Percentiles rank a stretch among this genome's conserved stretches.
Conservation (phyloP, 192 early-diverging fungal species). For the Geranomyces michiganensis region DNA sequence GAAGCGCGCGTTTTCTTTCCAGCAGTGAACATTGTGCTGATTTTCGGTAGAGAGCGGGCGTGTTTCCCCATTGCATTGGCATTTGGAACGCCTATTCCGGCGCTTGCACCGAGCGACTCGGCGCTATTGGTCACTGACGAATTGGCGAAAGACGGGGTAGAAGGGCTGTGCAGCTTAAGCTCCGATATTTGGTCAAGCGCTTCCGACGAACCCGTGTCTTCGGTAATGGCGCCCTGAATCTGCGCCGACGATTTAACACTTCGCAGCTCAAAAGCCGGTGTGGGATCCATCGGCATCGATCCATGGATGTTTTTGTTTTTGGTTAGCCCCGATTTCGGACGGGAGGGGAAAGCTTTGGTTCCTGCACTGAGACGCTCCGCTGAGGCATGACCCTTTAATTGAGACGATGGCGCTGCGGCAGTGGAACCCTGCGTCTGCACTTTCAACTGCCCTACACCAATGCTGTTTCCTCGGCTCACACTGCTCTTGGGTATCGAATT, state of each 20-base stretch:
- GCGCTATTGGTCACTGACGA: conserved; percentile 8
- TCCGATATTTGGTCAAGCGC: conserved; percentile 33
- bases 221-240: conserved; percentile 16
- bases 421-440: neutral
- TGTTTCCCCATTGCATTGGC: conserved; percentile 16
- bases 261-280: conserved; percentile 16
- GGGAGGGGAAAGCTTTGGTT: neutral
- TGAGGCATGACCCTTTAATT: neutral
- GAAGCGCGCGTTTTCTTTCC: conserved; percentile 22
- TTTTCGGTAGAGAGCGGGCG: conserved; percentile 34
- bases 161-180: conserved; percentile 15
- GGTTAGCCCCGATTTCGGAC: conserved; percentile 6
- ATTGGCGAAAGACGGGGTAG: neutral
- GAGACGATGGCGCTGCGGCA: neutral
- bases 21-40: conserved; percentile 30
- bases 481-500: neutral
- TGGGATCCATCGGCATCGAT: conserved; percentile 17
- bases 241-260: conserved; percentile 14
- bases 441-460: conserved; percentile 4
- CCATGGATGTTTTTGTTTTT: conserved; percentile 18
- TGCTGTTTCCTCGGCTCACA: neutral
- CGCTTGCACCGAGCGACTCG: conserved; percentile 6
- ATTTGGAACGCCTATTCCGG: neutral
- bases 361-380: neutral
- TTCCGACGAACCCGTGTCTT: conserved; percentile 23